Conservation (phyloP, 2,329 filamentous ascomycete species). For the Monascus ruber region DNA sequence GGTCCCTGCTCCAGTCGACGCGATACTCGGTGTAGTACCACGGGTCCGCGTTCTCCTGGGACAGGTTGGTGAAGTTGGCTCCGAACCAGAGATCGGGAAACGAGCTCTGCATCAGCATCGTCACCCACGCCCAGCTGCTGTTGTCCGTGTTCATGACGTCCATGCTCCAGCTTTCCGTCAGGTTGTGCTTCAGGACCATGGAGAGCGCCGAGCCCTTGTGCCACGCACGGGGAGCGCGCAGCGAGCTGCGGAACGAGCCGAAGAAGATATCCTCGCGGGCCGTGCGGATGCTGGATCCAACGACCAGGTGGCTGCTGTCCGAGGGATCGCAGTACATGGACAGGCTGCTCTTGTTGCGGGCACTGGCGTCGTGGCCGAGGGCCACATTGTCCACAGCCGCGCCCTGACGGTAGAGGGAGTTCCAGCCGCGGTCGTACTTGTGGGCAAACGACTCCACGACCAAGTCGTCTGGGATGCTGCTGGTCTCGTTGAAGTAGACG, state of each 20-base stretch:
- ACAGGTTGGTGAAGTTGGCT: slow-evolving; percentile 32
- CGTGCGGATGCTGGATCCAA: slow-evolving; percentile 33
- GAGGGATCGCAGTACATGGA: slow-evolving; percentile 17
- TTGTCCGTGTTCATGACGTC: slow-evolving; percentile 37
- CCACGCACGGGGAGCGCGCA: slow-evolving; percentile 28
- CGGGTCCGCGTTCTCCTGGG: slow-evolving; percentile 14
- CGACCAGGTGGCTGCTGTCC: slow-evolving; percentile 29
- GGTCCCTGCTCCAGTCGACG: slow-evolving; percentile 37
- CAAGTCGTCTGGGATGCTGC: slow-evolving; percentile 26
- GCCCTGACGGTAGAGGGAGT: slow-evolving; percentile 33
- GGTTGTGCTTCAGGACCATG: slow-evolving; percentile 37
- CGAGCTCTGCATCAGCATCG: slow-evolving; percentile 27
- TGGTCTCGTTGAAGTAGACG: slow-evolving; percentile 41
- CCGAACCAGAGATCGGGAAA: slow-evolving; percentile 27
- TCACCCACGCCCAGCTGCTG: slow-evolving; percentile 25
- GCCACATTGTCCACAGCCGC: slow-evolving; percentile 30
- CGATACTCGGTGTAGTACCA: slow-evolving; percentile 37
- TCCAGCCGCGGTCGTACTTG: slow-evolving; percentile 38
- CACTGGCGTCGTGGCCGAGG: slow-evolving; percentile 15
- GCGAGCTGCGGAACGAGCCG: slow-evolving; percentile 35
- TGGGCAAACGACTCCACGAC: slow-evolving; percentile 30
- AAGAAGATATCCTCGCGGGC: slow-evolving; percentile 36
- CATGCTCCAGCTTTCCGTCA: slow-evolving; percentile 31
- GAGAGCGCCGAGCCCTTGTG: slow-evolving; percentile 33
- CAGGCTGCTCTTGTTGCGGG: slow-evolving; percentile 9